Evolutionary conservation across 225 moss, liverwort and hornwort genomes (phyloP).

Genomic region (Physcomitrium patens): DNA sequence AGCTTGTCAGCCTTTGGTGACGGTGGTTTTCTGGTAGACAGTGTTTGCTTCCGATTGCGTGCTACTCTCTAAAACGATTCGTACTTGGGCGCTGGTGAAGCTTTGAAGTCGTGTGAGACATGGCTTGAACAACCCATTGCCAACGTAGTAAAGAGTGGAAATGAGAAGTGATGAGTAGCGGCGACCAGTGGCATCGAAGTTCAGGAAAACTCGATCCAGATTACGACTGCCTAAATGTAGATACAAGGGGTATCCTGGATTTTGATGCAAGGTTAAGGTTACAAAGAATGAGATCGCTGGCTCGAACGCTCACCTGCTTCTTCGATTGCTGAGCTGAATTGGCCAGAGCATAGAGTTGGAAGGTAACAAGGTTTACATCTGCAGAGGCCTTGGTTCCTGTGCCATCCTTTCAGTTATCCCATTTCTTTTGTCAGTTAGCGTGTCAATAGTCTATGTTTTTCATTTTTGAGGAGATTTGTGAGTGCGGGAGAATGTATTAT

Average conservation of each 20-base stretch:
- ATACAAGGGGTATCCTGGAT: not conserved
- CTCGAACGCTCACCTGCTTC: constrained; percentile 66
- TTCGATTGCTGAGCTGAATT: constrained; percentile 52
- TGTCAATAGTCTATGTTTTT: not conserved
- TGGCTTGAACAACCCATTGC: too few species aligned
- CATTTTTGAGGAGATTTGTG: too few species aligned
- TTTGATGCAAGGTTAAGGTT: constrained; percentile 17
- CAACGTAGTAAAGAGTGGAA: too few species aligned
- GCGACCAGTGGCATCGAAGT: not conserved
- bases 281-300: not conserved
- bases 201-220: too few species aligned
- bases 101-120: too few species aligned
- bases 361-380: constrained; percentile 76
- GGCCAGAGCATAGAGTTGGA: constrained; percentile 69
- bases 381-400: constrained; percentile 74
- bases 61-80: too few species aligned
- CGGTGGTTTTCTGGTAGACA: too few species aligned
- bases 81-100: too few species aligned
- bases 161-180: too few species aligned
- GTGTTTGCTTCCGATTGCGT: too few species aligned
- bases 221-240: not conserved
- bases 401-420: constrained; percentile 78
- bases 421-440: constrained; percentile 35
- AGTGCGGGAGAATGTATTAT: too few species aligned
- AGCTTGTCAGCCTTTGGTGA: too few species aligned